These are phyloP conservation scores for Hypericum androsaemum DNA, from an alignment of 345 rosid species.

Conservation along the genomic window DNA sequence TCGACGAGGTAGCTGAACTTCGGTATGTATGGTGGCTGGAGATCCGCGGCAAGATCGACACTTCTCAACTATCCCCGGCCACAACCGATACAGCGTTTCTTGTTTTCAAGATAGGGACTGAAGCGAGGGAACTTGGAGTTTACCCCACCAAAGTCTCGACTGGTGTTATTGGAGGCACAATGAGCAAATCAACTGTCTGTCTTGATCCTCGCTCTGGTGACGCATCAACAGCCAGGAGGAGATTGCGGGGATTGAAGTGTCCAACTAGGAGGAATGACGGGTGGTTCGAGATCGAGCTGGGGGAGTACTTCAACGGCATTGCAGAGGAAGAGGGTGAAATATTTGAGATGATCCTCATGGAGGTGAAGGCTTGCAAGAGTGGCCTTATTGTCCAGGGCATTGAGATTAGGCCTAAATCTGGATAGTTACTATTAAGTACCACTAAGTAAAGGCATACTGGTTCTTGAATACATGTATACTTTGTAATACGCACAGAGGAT, in stretches of 20 bases:
- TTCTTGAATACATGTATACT: no score
- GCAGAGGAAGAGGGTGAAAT: no score
- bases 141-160: background rate
- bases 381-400: background rate
- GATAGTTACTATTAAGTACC: no score
- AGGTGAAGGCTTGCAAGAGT: background rate
- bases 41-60: background rate
- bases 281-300: background rate
- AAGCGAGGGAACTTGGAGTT: background rate
- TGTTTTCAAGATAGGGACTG: background rate
- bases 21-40: background rate
- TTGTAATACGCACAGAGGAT: no score
- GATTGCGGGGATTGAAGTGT: background rate
- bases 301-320: background rate
- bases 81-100: background rate
- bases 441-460: no score
- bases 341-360: background rate
- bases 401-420: background rate
- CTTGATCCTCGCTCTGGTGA: background rate
- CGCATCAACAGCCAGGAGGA: no score
- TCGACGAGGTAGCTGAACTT: background rate
- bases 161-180: background rate
- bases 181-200: background rate
- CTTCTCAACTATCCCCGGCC: background rate
- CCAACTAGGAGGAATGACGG: conserved; percentile 2